A percentile compares a stretch with the other conserved stretches of the same genome.
Evolutionary conservation across 495 filamentous ascomycete species (phyloP).

Genomic region (Tuber microsphaerosporum): DNA sequence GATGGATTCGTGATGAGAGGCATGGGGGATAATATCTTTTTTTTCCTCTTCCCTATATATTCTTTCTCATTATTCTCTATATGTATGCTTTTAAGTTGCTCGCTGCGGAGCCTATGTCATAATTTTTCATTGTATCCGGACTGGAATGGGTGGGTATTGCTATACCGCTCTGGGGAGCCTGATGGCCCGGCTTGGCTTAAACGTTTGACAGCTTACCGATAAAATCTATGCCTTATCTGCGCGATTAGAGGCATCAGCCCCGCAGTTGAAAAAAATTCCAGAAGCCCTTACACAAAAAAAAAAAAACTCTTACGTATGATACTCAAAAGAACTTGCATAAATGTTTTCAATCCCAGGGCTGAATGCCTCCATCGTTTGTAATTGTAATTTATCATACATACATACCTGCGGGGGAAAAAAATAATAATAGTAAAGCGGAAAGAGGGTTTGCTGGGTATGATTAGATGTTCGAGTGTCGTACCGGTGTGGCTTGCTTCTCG

Average conservation of each 20-base stretch:
- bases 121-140: not conserved
- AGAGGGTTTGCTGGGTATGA: no score
- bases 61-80: not conserved
- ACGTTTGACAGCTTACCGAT: not conserved
- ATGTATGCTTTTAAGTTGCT: not conserved
- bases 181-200: not conserved
- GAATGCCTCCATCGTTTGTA: not conserved
- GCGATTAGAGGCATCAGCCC: no score
- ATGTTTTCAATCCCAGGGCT: no score
- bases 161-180: not conserved
- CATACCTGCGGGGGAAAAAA: not conserved
- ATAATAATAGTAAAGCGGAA: no score
- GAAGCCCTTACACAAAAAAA: no score
- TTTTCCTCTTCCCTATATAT: not conserved
- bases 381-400: not conserved
- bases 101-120: no score
- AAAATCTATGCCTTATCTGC: not conserved
- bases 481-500: no score
- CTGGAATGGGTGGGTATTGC: not conserved
- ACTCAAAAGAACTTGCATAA: no score
- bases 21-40: not conserved
- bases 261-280: no score
- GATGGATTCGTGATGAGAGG: not conserved
- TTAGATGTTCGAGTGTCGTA: no score
- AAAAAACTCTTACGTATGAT: no score